These are phyloP conservation scores for Amauroascus verrucosus DNA, from an alignment of 2,329 filamentous ascomycete species.

Conservation along the genomic window DNA sequence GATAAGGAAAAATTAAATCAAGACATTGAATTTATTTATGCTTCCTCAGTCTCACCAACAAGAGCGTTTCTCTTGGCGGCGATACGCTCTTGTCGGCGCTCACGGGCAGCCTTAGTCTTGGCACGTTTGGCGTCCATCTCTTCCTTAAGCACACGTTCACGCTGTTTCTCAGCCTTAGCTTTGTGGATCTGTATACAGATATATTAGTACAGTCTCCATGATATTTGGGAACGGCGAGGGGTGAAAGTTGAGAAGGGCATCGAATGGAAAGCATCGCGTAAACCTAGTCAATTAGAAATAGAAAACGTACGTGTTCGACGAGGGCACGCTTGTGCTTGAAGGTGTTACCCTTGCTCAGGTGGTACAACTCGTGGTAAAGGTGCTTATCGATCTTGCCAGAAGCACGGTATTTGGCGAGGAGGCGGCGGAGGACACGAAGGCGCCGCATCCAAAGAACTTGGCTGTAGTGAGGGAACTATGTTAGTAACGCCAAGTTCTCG, in stretches of 20 bases:
- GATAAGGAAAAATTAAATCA: slow-evolving; percentile 15
- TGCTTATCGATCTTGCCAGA: slow-evolving; percentile 99
- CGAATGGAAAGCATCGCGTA: not conserved
- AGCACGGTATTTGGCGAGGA: slow-evolving; percentile 99
- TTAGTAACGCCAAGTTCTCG: slow-evolving; percentile 25
- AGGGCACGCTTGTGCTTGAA: slow-evolving; percentile 99
- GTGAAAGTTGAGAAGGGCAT: not conserved
- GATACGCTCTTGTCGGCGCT: slow-evolving; percentile 92
- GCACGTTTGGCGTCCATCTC: slow-evolving; percentile 99
- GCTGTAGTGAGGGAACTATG: slow-evolving; percentile 42
- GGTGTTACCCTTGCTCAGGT: slow-evolving; percentile 99
- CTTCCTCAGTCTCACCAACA: slow-evolving; percentile 51
- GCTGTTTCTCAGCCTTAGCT: slow-evolving; percentile 98
- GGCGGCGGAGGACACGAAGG: slow-evolving; percentile 95
- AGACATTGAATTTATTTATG: slow-evolving; percentile 13
- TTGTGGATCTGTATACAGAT: slow-evolving; percentile 72
- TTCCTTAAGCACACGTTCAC: slow-evolving; percentile 92
- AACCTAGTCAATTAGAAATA: slow-evolving; percentile 45
- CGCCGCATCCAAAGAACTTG: slow-evolving; percentile 99
- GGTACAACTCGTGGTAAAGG: slow-evolving; percentile 99
- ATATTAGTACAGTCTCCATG: slow-evolving; percentile 6
- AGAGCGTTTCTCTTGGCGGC: slow-evolving; percentile 82
- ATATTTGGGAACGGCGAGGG: not conserved
- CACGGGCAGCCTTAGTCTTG: slow-evolving; percentile 99
- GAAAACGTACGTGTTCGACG: slow-evolving; percentile 93